Evolutionary conservation across 345 rosid species (phyloP), one percentile per base, ranked within the genome.

Genomic region (Boechera retrofracta): DNA sequence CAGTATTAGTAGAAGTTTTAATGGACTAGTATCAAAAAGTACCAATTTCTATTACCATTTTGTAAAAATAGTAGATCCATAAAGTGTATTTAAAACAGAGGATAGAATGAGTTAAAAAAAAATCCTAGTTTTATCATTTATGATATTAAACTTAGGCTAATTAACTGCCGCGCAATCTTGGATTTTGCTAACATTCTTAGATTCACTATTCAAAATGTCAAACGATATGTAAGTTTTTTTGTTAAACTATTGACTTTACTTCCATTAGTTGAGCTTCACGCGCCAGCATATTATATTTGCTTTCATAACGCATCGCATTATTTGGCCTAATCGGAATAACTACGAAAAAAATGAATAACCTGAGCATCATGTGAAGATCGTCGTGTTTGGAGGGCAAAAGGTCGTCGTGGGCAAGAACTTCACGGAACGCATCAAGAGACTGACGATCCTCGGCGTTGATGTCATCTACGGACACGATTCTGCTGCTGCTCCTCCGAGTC

Each of bases 301-400:
- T 38, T 64, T 10, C 71, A 47, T n/a, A 47, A 18, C 45, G 21
- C 32, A 47, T 5, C 32, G 36, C 10, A 57, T 66, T 24, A 48
- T 28, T 47, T 58, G 32, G 53, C 41, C 33, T 35, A n/a, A 36
- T 5, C 5, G 9, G 11, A 28, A 11, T 55, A 5, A 12, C 3
- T 0, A 36, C 58, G 2, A 2, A 9, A 6, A 33, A 4, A 4
- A 53, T 6, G 26, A 18, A n/a, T 10, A 67, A 79, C 99, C 99
- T 87, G 58, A 92, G 92, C 96, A 95, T 83, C 92, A 82, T 82
- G 80, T 87, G 91, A 60, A 72, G 87, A 77, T 91, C 97, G 64
- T 95, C 99, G 10, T 90, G 97, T 73, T 77, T 85, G 10, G 85
- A 48, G 8, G 98, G 91, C 21, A 95, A 74, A 21, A 92, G 83